Base-by-base conservation (phyloP, 2,329 filamentous ascomycete genomes). In the Penicillium oxalicum region DNA sequence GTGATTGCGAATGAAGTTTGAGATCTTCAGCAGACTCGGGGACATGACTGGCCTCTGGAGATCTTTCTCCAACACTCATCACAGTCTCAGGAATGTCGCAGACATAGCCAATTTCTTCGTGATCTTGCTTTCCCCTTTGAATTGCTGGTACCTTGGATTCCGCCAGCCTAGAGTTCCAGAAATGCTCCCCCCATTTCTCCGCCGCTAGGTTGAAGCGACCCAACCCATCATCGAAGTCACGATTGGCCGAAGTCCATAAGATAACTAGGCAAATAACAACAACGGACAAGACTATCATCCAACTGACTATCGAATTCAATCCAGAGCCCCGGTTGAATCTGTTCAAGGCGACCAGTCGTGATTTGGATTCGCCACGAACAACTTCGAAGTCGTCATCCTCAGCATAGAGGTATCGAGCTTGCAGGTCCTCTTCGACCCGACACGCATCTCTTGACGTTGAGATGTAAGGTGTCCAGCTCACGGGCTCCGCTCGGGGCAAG, bases 381-480 rank as follows among this genome's bases (percentile, higher is more conserved):
- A 46, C 33, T 33, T 42, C 47, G 26, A 25, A 12, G 3, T 27
- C 24, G 13, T 25, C 9, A 2, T 35, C 9, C 4, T 38, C 40
- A 35, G 43, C 33, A 2, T 34, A 12, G 1, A 35, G 28, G 9
- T 50, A 57, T 1, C 44, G 38, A 8, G 27, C 13, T 13, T 48
- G 47, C 13, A 59, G 40, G 2, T 37, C 34, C 2, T 34, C 27
- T 25, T 56, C 48, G 2, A 43, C 9, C 1, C 26, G 40, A 9
- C n/a, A 32, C 8, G 28, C 37, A 3, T 44, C 45, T 13, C 13
- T 2, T 9, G 26, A 48, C 26, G 49, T 44, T 12, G 56, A 57
- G 47, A 68, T 59, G 7, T 53, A 57, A 8, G 65, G 65, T 38
- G 63, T 52, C 62, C 63, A 67, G 34, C 44, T 56, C 6, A 40